Base-by-base conservation (phyloP, 345 rosid genomes). In the Citrus inodora region DNA sequence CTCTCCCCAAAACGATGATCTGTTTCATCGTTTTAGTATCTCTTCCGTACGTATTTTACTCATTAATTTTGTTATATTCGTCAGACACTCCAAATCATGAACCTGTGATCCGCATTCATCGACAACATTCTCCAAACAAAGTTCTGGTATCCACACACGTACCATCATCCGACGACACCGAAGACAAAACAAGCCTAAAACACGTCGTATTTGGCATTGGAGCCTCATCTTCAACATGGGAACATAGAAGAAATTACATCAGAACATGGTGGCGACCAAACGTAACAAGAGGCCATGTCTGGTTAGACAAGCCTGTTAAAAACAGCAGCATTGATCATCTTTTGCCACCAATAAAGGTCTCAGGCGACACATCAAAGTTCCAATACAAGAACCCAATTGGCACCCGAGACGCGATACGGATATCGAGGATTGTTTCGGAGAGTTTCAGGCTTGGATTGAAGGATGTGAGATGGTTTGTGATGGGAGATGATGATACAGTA, bases 401-500 rank as follows among this genome's bases (percentile, higher is more conserved):
- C 1, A 79, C 87, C 69, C 79, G 87, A 9, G 90, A 96, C 4
- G 97, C 90, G 19, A 82, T 94, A 21, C 83, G 98, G 73, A 85
- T 94, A 37, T 87, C 97, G 0, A 72, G 97, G 35, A 85, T 93
- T 9, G 90, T 90, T 4, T 88, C 97, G 2, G 95, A 94, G 77
- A 90, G 91, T 3, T 75, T 92, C 51, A 85, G 88, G 81, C 80
- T 85, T 2, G 85, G 87, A 1, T 66, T 87, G 75, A 78, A 85
- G 78, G 79, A 80, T 7, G 89, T 88, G 83, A 82, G 97, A 76
- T 93, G 97, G 97, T 85, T 94, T 28, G 98, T 93, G 46, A 90
- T 93, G 97, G 97, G 97, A 48, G 98, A 93, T 24, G 97, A 93
- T 67, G 97, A 94, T 75, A 94, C 98, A 1, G 87, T 92, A 25